These are phyloP conservation scores for Puccinia hordei DNA, from an alignment of 1,284 basidiomycete species.

Conservation along the genomic window DNA sequence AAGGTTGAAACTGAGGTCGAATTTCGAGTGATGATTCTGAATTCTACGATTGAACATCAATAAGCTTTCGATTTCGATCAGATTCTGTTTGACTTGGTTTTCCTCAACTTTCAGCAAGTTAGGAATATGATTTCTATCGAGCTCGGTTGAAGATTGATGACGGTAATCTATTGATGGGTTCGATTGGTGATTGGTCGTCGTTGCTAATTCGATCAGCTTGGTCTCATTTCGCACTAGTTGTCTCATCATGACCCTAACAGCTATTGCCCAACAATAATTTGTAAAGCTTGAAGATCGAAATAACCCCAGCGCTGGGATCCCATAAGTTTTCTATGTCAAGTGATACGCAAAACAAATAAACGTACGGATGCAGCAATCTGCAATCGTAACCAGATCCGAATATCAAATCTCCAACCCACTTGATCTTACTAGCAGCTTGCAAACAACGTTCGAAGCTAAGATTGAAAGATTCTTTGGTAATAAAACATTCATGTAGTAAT, in stretches of 20 bases:
- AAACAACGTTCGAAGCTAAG: constrained; percentile 24
- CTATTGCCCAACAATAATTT: constrained; percentile 36
- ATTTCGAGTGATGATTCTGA: constrained; percentile 10
- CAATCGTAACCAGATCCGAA: constrained; percentile 21
- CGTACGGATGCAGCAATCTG: constrained; percentile 38
- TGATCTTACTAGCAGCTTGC: constrained; percentile 22
- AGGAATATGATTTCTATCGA: background rate
- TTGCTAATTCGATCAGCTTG: constrained; percentile 30
- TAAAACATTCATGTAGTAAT: constrained; percentile 33
- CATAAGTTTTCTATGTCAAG: background rate
- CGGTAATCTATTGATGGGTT: background rate
- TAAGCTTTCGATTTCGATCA: constrained; percentile 17
- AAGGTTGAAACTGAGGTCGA: background rate
- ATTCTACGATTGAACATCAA: background rate
- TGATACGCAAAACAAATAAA: background rate
- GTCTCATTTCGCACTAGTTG: constrained; percentile 25
- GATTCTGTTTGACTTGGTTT: constrained; percentile 9
- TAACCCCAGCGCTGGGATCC: background rate
- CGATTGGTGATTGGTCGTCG: constrained; percentile 1
- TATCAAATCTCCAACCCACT: constrained; percentile 3
- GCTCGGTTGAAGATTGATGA: background rate
- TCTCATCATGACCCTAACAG: constrained; percentile 30
- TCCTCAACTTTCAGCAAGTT: constrained; percentile 12
- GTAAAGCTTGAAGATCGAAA: constrained; percentile 23
- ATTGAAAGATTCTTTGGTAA: constrained; percentile 16